Conservation (phyloP, 2,329 filamentous ascomycete species). For the Celoporthe dispersa region DNA sequence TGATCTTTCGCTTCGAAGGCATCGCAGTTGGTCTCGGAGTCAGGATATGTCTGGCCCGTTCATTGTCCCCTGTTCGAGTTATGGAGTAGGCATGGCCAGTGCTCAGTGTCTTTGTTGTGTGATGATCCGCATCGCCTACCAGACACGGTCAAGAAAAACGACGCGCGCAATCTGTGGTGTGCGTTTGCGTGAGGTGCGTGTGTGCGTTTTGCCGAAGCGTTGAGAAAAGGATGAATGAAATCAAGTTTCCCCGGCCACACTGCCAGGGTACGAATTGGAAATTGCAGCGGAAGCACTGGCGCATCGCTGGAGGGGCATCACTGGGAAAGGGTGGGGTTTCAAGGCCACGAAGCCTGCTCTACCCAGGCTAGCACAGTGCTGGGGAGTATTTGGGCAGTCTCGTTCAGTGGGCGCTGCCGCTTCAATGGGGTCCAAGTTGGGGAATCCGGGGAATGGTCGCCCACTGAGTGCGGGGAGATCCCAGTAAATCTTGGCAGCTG, state of each 20-base stretch:
- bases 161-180: not conserved
- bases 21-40: slow-evolving; percentile 37
- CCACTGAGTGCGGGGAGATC: slow-evolving; percentile 12
- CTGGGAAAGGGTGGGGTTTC: not conserved
- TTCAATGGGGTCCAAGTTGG: not conserved
- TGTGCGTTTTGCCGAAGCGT: slow-evolving; percentile 9
- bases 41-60: slow-evolving; percentile 35
- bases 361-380: not conserved
- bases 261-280: slow-evolving; percentile 5
- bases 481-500: not conserved
- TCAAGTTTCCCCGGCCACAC: not conserved
- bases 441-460: slow-evolving; percentile 21
- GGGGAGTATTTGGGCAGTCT: not conserved
- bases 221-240: not conserved
- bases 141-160: not conserved
- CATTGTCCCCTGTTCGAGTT: slow-evolving; percentile 27
- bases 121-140: not conserved
- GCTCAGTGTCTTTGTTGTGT: slow-evolving; percentile 4
- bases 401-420: not conserved
- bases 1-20: slow-evolving; percentile 44
- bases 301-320: not conserved
- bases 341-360: not conserved
- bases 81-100: slow-evolving; percentile 10
- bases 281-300: slow-evolving; percentile 9
- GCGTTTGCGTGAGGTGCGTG: not conserved